Evolutionary conservation across 176 grass and related monocot species (phyloP).

Genomic region (Carex scoparia): DNA sequence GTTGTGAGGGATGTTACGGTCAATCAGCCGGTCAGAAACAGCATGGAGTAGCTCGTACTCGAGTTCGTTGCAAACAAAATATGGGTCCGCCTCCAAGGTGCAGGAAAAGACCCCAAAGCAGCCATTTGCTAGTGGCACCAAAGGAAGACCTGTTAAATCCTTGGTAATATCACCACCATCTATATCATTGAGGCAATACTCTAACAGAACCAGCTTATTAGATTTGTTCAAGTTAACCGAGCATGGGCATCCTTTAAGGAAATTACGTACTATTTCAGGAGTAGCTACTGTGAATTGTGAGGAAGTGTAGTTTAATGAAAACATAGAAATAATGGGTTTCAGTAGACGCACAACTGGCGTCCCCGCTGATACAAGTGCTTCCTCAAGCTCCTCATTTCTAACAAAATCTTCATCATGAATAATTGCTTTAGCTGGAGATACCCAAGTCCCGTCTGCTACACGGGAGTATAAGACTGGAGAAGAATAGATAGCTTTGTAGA

Average conservation of each 20-base stretch:
- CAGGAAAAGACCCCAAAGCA: conserved; percentile 66
- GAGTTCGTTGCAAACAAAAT: conserved; percentile 63
- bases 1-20: conserved; percentile 52
- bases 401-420: conserved; percentile 71
- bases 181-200: conserved; percentile 78
- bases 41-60: conserved; percentile 71
- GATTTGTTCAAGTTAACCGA: conserved; percentile 46
- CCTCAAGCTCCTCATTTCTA: conserved; percentile 59
- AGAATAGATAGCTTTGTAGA: conserved; percentile 61
- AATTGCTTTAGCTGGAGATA: conserved; percentile 62
- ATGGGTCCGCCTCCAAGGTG: conserved; percentile 34
- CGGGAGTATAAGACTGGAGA: conserved; percentile 76
- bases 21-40: conserved; percentile 68
- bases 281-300: conserved; percentile 45
- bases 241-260: conserved; percentile 47
- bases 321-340: conserved; percentile 48
- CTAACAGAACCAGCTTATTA: conserved; percentile 67
- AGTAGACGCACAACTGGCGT: conserved; percentile 62
- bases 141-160: conserved; percentile 60
- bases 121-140: conserved; percentile 83
- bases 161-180: conserved; percentile 51
- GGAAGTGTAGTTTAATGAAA: conserved; percentile 52
- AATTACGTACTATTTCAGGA: conserved; percentile 60
- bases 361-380: conserved; percentile 58
- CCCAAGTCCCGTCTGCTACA: conserved; percentile 61